phyloP scores from a whole-genome alignment of 2,329 filamentous ascomycete genomes.

The Fusarium sp. region DNA sequence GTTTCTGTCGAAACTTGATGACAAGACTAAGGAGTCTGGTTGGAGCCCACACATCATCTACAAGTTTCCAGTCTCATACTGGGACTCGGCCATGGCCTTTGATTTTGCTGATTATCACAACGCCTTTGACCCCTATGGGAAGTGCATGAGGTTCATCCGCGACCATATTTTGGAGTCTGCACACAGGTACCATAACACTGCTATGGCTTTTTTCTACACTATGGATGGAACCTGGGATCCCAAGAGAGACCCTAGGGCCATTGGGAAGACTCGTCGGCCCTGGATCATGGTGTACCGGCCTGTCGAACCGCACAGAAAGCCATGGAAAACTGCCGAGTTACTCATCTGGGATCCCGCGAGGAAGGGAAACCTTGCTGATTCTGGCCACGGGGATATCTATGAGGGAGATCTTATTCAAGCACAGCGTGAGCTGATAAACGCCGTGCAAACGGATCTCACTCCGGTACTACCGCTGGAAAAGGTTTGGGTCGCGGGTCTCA shows the following conservation, averaged over 20 bases:
- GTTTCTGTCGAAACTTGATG: slow-evolving; percentile 20
- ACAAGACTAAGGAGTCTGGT: not conserved
- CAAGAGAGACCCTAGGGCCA: slow-evolving; percentile 21
- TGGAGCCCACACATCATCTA: slow-evolving; percentile 50
- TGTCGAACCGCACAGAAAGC: slow-evolving; percentile 49
- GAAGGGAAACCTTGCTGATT: slow-evolving; percentile 37
- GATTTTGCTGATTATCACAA: slow-evolving; percentile 36
- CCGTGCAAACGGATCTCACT: slow-evolving; percentile 47
- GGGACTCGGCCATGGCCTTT: slow-evolving; percentile 40
- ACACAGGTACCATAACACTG: slow-evolving; percentile 34
- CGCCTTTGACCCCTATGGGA: slow-evolving; percentile 34
- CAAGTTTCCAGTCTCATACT: slow-evolving; percentile 56
- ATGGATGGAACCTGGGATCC: slow-evolving; percentile 53
- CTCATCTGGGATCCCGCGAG: slow-evolving; percentile 65
- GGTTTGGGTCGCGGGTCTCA: slow-evolving; percentile 61
- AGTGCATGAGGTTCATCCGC: slow-evolving; percentile 36
- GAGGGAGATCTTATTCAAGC: slow-evolving; percentile 56
- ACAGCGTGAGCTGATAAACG: slow-evolving; percentile 58
- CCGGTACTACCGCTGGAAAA: slow-evolving; percentile 47
- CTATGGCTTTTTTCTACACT: slow-evolving; percentile 63
- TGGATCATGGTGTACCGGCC: slow-evolving; percentile 65
- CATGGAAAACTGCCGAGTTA: slow-evolving; percentile 57
- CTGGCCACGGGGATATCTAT: slow-evolving; percentile 23
- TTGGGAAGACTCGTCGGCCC: slow-evolving; percentile 53
- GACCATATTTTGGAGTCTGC: slow-evolving; percentile 24